Evolutionary conservation across 108 stramenopile genomes (phyloP), one percentile per base, ranked within the genome.

Genomic region (Seminavis robusta): DNA sequence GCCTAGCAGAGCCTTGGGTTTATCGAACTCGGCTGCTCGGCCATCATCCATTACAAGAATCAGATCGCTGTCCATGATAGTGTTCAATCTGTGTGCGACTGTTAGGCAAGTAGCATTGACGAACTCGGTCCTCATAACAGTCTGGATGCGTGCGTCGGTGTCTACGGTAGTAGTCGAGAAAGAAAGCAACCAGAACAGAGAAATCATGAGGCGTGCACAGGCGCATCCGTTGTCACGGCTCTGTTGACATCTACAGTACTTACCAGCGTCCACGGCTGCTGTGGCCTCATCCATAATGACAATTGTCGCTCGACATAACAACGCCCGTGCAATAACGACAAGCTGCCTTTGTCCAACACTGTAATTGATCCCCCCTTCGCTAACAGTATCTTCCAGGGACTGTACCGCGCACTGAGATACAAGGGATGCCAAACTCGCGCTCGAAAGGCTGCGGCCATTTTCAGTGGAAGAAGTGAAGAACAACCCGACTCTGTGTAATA

Each of bases 331-430:
- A 65, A 99, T 88, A 33, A 95, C 96, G 13, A 99, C 65, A 1
- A 99, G 79, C 63, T 98, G 97, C 28, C 98, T 75, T 63, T 99
- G 94, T 17, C 98, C 98, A n/a, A 94, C 84, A 21, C 80, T 81
- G 36, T 84, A 89, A 72, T 99, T 98, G 23, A 55, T 59, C 20
- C 98, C 98, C 44, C 78, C 87, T 63, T 96, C 95, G 11, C 68
- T 59, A 1, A 99, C 93, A 17, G 44, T 36, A 23, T 84, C 91
- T 4, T 61, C 67, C 8, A 97, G 70, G 4, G 88, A 73, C 17
- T 75, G 50, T n/a, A n/a, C n/a, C n/a, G n/a, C n/a, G n/a, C n/a
- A n/a, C n/a, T n/a, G n/a, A n/a, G 36, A 93, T 74, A 8, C 67
- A 26, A 34, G 33, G 28, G 32, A 23, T 16, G 1, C 24, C 48